Base-by-base conservation (phyloP, 148 eudicot species). In the Vaccinium macrocarpon region DNA sequence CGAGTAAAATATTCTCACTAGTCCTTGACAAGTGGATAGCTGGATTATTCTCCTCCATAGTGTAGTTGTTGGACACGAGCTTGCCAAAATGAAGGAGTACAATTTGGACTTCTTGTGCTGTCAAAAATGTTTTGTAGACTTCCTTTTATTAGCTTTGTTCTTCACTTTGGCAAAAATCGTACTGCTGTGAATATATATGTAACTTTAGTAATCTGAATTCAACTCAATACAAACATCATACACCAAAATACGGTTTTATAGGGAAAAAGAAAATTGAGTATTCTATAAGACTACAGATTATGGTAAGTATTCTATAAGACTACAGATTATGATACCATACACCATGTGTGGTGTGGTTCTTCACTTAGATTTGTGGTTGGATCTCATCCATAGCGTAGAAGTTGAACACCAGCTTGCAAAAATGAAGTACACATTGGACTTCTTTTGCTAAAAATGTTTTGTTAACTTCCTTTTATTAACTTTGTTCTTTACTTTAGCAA, bases 1-100 rank as follows among this genome's bases (percentile, higher is more conserved):
- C 15, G 3, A 82, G 46, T 48, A 68, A 68, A 38, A 21, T 9
- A 23, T 25, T 49, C 14, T 76, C 29, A n/a, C 56, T 46, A 49
- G 79, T 73, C 77, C 77, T 73, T 73, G 51, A 73, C 51, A 11
- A 16, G 56, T n/a, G 13, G 55, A 76, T 76, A 48, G 79, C 53
- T 23, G 53, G 56, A 48, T 35, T 76, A 76, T 49, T 48, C 29
- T 49, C 38, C 3, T 75, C 49, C 53, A 46, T 46, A 9, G n/a
- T 21, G 52, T 75, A 18, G 27, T 42, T 21, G 78, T 48, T 75
- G 18, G 51, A 16, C 27, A 38, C 12, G 15, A 23, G 73, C 42
- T 68, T 29, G 14, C 57, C 6, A 49, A 49, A 49, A 23, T 23
- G 51, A 78, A 19, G 16, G 7, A 27, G 21, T 6, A 32, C 66